Percentiles rank a stretch among this genome's conserved stretches.
These are phyloP conservation scores for Blastomyces parvus DNA, from an alignment of 2,329 filamentous ascomycete genomes.

Conservation along the genomic window DNA sequence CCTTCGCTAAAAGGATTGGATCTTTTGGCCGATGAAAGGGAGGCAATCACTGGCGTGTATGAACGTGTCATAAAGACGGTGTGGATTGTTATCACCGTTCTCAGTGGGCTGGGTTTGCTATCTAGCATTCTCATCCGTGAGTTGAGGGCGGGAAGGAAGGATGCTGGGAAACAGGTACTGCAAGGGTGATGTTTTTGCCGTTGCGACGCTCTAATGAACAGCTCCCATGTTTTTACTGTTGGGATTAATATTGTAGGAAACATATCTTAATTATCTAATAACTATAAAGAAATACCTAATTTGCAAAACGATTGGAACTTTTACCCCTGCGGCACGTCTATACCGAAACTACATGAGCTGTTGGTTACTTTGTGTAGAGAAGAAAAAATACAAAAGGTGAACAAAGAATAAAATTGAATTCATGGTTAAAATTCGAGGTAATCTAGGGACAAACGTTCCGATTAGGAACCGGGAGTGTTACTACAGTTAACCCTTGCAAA, in stretches of 20 bases:
- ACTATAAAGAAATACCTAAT: background rate
- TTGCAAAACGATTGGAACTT: background rate
- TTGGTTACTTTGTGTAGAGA: background rate
- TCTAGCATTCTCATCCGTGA: slow-evolving; percentile 1
- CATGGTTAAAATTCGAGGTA: background rate
- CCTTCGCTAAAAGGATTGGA: slow-evolving; percentile 2
- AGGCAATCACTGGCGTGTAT: background rate
- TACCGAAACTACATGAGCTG: background rate
- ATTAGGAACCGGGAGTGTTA: background rate
- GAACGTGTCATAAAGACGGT: background rate
- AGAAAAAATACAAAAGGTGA: too few species aligned
- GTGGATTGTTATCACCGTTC: background rate
- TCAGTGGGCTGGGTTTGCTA: background rate
- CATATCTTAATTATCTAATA: background rate
- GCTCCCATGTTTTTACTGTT: background rate
- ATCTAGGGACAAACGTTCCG: background rate
- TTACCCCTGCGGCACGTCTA: background rate
- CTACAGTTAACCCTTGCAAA: background rate
- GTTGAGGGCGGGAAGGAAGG: background rate
- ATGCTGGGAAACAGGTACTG: slow-evolving; percentile 4
- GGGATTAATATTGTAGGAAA: background rate
- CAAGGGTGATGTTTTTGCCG: background rate
- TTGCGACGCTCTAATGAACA: background rate
- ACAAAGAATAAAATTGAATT: background rate
- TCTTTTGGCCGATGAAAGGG: background rate